Evolutionary conservation across 768 basidiomycete genomes (phyloP), one percentile per base, ranked within the genome.

Genomic region (Candolleomyces aberdarensis): DNA sequence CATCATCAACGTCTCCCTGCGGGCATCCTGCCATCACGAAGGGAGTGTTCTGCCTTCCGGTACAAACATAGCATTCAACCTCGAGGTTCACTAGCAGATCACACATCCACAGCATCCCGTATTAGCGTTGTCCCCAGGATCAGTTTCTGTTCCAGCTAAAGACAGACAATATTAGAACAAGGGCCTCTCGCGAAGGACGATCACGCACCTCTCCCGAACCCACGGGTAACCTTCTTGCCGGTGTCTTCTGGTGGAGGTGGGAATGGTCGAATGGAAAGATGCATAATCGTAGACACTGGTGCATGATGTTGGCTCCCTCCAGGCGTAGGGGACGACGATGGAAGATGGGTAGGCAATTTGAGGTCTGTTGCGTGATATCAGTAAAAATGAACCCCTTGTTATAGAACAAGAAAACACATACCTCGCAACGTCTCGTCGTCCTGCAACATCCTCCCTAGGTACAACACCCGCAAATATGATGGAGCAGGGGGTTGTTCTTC

Each of bases 381-480:
- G 2, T 43, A 44, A 58, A 41, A 49, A 55, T 39, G 22, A 22
- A 36, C 2, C 8, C 11, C 36, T 36, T 56, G 53, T 48, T 54
- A 50, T 53, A 43, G 36, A 62, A 66, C 32, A 57, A 31, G 56
- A 50, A 53, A 48, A 48, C 47, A 72, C 86, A 67, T 64, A 91
- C 89, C 82, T 17, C 78, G 71, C 15, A 93, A 77, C 2, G 87
- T 89, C 58, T 92, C 91, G 32, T 93, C 91, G 67, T 93, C 91
- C 67, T 91, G 90, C n/a, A 92, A 72, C 69, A 93, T 87, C 72
- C 85, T 86, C 41, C 91, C 91, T 5, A 92, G 75, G 70, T 92
- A 87, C 1, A 92, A 76, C 41, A 93, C 81, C 19, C 91, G 83
- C 60, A 92, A 77, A 76, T 87, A 89, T 5, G 87, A 86, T 0